Percentiles rank a stretch among this genome's conserved stretches.
phyloP scores from a whole-genome alignment of 108 stramenopile genomes.

The Nitzschia putrida region DNA sequence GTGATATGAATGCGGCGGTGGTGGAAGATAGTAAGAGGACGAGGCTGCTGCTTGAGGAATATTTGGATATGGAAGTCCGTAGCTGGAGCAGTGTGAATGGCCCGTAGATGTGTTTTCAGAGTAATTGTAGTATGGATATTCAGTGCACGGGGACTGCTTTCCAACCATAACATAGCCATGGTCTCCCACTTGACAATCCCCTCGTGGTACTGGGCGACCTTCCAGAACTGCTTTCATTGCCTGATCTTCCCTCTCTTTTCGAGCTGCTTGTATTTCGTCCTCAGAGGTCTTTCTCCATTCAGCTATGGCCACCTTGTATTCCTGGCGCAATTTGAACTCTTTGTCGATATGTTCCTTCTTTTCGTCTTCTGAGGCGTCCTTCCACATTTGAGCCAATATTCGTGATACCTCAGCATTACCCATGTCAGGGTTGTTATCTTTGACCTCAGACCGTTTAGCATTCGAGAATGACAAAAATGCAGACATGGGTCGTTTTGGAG shows the following conservation, averaged over 20 bases:
- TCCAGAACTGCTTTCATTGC: slow-evolving; percentile 36
- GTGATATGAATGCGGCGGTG: too few species aligned
- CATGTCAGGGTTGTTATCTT: slow-evolving; percentile 45
- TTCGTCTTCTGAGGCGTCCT: slow-evolving; percentile 38
- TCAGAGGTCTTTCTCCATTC: slow-evolving; percentile 40
- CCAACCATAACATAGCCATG: too few species aligned
- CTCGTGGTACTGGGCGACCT: slow-evolving; percentile 4
- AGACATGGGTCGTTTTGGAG: slow-evolving; percentile 63
- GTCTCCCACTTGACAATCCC: too few species aligned
- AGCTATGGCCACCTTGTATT: slow-evolving; percentile 56
- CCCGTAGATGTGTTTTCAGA: too few species aligned
- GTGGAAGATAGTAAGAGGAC: too few species aligned
- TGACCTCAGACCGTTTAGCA: slow-evolving; percentile 32
- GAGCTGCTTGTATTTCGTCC: slow-evolving; percentile 13
- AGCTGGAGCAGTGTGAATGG: too few species aligned
- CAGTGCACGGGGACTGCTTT: too few species aligned
- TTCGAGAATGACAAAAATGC: slow-evolving; percentile 55
- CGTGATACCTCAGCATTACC: slow-evolving; percentile 58
- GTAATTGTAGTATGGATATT: too few species aligned
- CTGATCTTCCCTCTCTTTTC: slow-evolving; percentile 32
- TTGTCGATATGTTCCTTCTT: slow-evolving; percentile 42
- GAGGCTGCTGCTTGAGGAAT: too few species aligned
- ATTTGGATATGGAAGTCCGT: too few species aligned
- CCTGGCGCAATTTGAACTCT: slow-evolving; percentile 50
- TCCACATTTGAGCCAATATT: slow-evolving; percentile 55